Percentiles rank a stretch among this genome's conserved stretches.
These are phyloP conservation scores for Cryptococcus sp. DNA, from an alignment of 1,284 basidiomycete genomes.

Conservation along the genomic window DNA sequence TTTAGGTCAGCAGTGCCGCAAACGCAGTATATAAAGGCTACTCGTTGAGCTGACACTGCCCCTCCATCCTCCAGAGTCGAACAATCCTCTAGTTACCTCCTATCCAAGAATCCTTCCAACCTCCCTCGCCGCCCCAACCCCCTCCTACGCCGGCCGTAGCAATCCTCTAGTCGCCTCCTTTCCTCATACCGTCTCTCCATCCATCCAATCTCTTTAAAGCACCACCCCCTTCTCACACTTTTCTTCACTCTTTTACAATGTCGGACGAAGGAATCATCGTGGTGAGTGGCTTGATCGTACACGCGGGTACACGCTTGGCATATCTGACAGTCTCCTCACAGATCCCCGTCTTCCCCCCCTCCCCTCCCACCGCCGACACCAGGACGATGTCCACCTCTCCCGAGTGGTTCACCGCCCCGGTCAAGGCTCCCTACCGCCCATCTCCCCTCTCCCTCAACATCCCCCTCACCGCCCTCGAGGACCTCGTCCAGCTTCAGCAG, in stretches of 20 bases:
- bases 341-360: conserved; percentile 24
- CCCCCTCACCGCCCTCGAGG: conserved; percentile 6
- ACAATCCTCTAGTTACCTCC: too few species aligned
- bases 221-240: not conserved
- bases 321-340: not conserved
- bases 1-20: too few species aligned
- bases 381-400: conserved; percentile 15
- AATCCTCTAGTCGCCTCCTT: not conserved
- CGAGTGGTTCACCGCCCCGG: conserved; percentile 22
- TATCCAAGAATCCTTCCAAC: too few species aligned
- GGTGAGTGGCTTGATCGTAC: conserved; percentile 1
- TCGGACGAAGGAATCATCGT: conserved; percentile 13
- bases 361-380: conserved; percentile 18
- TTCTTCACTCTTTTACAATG: conserved; percentile 6
- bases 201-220: not conserved
- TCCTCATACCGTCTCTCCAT: not conserved
- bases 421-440: conserved; percentile 14
- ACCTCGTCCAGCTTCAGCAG: conserved; percentile 5
- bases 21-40: too few species aligned
- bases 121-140: not conserved
- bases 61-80: too few species aligned
- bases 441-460: conserved; percentile 12
- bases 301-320: not conserved
- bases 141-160: not conserved
- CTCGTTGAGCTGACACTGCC: too few species aligned